A percentile compares a stretch with the other conserved stretches of the same genome.
phyloP scores from a whole-genome alignment of 1,284 basidiomycete genomes.

The Anthracocystis walkeri region DNA sequence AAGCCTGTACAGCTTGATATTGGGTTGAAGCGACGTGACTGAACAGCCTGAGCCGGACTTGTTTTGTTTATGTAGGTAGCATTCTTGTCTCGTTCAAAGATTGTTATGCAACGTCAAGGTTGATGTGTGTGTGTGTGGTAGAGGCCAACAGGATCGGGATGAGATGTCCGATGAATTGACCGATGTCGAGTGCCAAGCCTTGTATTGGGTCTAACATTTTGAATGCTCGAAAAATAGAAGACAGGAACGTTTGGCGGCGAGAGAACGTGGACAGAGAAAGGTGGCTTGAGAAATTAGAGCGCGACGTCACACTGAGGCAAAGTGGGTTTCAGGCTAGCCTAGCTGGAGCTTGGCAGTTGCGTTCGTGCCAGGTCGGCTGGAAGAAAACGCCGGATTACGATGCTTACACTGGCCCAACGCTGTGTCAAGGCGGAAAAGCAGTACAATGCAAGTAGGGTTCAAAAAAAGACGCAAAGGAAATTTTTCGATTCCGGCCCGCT shows the following conservation, averaged over 20 bases:
- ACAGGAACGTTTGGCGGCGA: neutral
- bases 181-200: neutral
- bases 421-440: neutral
- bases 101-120: neutral
- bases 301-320: slow-evolving; percentile 17
- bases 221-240: neutral
- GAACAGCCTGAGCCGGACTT: neutral
- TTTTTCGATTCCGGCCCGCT: too few species aligned
- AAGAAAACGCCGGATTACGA: slow-evolving; percentile 12
- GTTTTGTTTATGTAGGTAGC: neutral
- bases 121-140: neutral
- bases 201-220: neutral
- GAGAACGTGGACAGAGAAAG: slow-evolving; percentile 26
- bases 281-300: neutral
- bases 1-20: slow-evolving; percentile 54
- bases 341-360: slow-evolving; percentile 25
- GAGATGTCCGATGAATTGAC: too few species aligned
- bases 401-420: neutral
- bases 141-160: too few species aligned
- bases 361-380: slow-evolving; percentile 47
- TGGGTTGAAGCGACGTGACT: slow-evolving; percentile 51
- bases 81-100: too few species aligned
- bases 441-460: slow-evolving; percentile 37
- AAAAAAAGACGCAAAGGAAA: neutral
- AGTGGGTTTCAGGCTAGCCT: slow-evolving; percentile 12